Base-by-base conservation (phyloP, 164 flowering plant species). In the Cinnamomum micranthum region DNA sequence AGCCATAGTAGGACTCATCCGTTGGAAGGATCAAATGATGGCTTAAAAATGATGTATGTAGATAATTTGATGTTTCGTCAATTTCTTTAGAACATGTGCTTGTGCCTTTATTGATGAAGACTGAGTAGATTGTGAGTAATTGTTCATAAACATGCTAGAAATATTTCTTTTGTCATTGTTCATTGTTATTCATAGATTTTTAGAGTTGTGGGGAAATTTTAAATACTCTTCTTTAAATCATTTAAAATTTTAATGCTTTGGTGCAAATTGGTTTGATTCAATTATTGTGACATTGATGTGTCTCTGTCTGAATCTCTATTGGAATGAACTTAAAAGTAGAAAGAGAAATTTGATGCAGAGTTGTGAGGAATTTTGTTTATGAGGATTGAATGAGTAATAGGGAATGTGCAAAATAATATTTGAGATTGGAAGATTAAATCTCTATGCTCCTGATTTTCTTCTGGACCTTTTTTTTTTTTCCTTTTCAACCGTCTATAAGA, bases 11-110 rank as follows among this genome's bases (percentile, higher is more conserved):
- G 71, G 73, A 83, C 65, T 74, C 64, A 80, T 71, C 74, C 79
- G 24, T 64, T 55, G 80, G 82, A 80, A 77, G 81, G 71, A 77
- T 83, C 74, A 25, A 89, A 89, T 79, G 86, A 88, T 78, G 90
- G 82, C 41, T 85, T 80, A 71, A 67, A 70, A 25, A 35, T 23
- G 11, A 50, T 52, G 72, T 70, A 70, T 50, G 72, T 52, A 25
- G 24, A 50, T 31, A 70, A 20, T 47, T 22, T 22, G 24, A 41
- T 6, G 5, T 47, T 41, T 41, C 4, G 28, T 27, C 6, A 19
- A 41, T 22, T 41, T 69, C 50, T 4, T 19, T 31, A 65, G 50
- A 69, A 69, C 20, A 7, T 41, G n/a, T 69, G 17, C 47, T 69
- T 20, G 71, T 41, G 19, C 27, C 6, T 69, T 23, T 41, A 14